Evolutionary conservation across 2,329 filamentous ascomycete species (phyloP), one percentile per base, ranked within the genome.

Genomic region (Sporothrix curviconia): DNA sequence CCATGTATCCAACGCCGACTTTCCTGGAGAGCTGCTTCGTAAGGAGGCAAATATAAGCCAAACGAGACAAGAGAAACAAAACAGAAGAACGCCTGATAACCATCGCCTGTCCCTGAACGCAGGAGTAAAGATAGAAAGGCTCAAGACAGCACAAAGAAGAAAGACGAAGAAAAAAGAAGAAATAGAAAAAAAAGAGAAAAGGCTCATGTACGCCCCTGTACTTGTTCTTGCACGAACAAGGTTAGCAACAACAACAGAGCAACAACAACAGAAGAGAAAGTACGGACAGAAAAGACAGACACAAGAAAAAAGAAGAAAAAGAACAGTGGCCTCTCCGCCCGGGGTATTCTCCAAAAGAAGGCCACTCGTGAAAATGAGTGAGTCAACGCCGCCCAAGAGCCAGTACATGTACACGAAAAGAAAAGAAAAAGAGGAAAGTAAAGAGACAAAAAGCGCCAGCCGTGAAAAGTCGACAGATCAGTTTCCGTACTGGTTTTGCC

Each of bases 401-500:
- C 30, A 39, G 32, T 7, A n/a, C 24, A 6, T 11, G 25, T 14
- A n/a, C 15, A 32, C 25, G 17, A 40, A 14, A 47, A 15, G 15
- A 22, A 46, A 47, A 51, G 19, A 22, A 17, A 54, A 6, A 15
- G 34, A 24, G 15, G 8, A 43, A 50, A 30, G 17, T 11, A 17
- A 12, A 39, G 8, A 28, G 17, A 17, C 14, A 19, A 14, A 50
- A 9, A 12, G 3, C 44, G 19, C 36, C 22, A 4, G 7, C 25
- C 6, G 4, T 3, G n/a, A n/a, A n/a, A n/a, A n/a, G n/a, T n/a
- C n/a, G n/a, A n/a, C n/a, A n/a, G 8, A 6, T 64, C 51, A 68
- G 14, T 46, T 55, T 58, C 74, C 69, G 64, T 81, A 91, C 66
- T 89, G 82, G 62, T 87, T 86, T 73, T 95, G 90, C 90, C 90